phyloP scores from a whole-genome alignment of 2,329 filamentous ascomycete species.

The Paraconiothyrium brasiliense region DNA sequence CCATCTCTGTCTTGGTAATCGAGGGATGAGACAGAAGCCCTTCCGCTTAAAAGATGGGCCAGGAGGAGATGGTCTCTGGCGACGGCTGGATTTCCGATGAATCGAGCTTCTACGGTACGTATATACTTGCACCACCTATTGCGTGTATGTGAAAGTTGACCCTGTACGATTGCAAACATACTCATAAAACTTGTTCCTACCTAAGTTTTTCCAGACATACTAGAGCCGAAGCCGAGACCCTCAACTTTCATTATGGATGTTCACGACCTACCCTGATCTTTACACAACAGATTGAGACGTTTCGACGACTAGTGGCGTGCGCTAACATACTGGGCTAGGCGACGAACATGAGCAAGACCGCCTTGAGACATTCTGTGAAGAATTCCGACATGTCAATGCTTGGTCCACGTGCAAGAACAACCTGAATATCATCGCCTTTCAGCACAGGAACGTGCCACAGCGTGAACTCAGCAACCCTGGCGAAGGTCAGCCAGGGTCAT shows the following conservation, averaged over 20 bases:
- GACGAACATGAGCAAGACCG: constrained; percentile 39
- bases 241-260: too few relatives aligned
- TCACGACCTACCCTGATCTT: neutral
- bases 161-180: neutral
- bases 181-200: neutral
- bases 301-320: neutral
- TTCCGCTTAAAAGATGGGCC: constrained; percentile 28
- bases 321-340: constrained; percentile 24
- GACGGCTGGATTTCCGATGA: constrained; percentile 54
- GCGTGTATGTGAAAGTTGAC: neutral
- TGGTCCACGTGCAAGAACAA: constrained; percentile 34
- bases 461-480: constrained; percentile 62
- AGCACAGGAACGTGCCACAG: constrained; percentile 26
- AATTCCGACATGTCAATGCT: constrained; percentile 26
- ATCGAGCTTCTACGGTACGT: constrained; percentile 57
- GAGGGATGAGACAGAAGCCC: constrained; percentile 15
- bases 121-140: neutral
- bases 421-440: constrained; percentile 34
- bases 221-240: too few relatives aligned
- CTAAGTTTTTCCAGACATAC: too few relatives aligned
- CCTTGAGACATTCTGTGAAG: constrained; percentile 29
- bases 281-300: neutral
- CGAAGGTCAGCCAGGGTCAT: constrained; percentile 62
- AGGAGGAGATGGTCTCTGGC: constrained; percentile 38
- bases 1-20: constrained; percentile 9